Conservation (phyloP, 768 basidiomycete species). For the Calocera cornea region DNA sequence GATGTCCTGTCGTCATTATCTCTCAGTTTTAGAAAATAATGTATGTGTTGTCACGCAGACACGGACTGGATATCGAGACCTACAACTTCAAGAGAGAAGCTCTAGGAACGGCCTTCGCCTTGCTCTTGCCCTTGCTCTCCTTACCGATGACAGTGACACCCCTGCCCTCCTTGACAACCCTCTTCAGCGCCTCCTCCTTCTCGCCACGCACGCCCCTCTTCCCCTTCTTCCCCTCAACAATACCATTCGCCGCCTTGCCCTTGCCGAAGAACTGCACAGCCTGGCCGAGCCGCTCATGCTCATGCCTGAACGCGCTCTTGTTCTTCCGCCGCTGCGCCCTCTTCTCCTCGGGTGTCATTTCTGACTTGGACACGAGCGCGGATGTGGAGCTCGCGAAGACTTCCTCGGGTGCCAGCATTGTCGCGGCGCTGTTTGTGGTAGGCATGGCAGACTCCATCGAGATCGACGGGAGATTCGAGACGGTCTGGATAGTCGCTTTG, state of each 20-base stretch:
- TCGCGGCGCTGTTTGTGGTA: slow-evolving; percentile 55
- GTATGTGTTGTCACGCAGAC: background rate
- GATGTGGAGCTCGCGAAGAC: slow-evolving; percentile 48
- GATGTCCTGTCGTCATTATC: background rate
- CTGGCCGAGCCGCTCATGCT: slow-evolving; percentile 57
- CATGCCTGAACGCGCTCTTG: slow-evolving; percentile 37
- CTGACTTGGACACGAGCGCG: slow-evolving; percentile 49
- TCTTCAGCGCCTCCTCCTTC: slow-evolving; percentile 71
- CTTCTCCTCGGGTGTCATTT: slow-evolving; percentile 79
- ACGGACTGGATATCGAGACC: background rate
- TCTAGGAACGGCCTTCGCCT: background rate
- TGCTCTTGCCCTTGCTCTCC: slow-evolving; percentile 14
- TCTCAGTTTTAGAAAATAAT: background rate
- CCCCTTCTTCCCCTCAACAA: slow-evolving; percentile 33
- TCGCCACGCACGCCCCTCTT: slow-evolving; percentile 55
- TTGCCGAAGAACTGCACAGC: slow-evolving; percentile 43
- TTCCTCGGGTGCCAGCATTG: slow-evolving; percentile 89
- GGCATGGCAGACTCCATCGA: slow-evolving; percentile 85
- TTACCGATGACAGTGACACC: slow-evolving; percentile 85
- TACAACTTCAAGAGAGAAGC: slow-evolving; percentile 2
- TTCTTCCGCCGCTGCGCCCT: slow-evolving; percentile 38
- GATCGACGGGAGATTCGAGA: slow-evolving; percentile 69
- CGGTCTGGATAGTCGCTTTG: slow-evolving; percentile 70
- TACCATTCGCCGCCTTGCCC: slow-evolving; percentile 41
- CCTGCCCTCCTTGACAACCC: slow-evolving; percentile 68